A percentile compares a stretch with the other conserved stretches of the same genome.
Conservation (phyloP, 2,329 filamentous ascomycete genomes). For the Colletotrichum sp. region DNA sequence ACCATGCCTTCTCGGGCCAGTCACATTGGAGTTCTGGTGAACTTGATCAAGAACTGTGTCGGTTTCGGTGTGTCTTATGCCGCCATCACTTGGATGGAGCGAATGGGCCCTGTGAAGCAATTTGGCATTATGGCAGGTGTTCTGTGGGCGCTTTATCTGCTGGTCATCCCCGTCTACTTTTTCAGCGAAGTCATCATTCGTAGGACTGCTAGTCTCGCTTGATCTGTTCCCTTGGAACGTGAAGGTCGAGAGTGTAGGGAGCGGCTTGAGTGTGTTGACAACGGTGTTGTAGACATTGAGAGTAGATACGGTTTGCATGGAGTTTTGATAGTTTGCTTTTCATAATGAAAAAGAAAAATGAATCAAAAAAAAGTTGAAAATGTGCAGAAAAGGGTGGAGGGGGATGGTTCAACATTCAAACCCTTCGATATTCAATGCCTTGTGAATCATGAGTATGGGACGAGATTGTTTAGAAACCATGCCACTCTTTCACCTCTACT, state of each 20-base stretch:
- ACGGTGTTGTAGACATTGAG: neutral
- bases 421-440: neutral
- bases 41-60: conserved; percentile 23
- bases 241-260: neutral
- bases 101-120: conserved; percentile 4
- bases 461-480: neutral
- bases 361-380: neutral
- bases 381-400: neutral
- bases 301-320: neutral
- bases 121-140: conserved; percentile 25
- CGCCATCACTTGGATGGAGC: conserved; percentile 18
- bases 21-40: conserved; percentile 23
- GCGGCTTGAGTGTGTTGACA: neutral
- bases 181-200: conserved; percentile 1
- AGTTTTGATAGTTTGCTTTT: neutral
- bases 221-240: neutral
- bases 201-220: neutral
- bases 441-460: neutral
- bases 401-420: neutral
- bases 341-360: neutral
- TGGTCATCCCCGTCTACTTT: conserved; percentile 13
- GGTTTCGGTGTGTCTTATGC: conserved; percentile 22
- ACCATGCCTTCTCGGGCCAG: conserved; percentile 14
- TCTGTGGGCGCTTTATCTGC: conserved; percentile 15
- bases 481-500: neutral